Percentiles rank a stretch among this genome's conserved stretches.
phyloP scores from a whole-genome alignment of 2,329 filamentous ascomycete species.

The Fusarium bulbicola region DNA sequence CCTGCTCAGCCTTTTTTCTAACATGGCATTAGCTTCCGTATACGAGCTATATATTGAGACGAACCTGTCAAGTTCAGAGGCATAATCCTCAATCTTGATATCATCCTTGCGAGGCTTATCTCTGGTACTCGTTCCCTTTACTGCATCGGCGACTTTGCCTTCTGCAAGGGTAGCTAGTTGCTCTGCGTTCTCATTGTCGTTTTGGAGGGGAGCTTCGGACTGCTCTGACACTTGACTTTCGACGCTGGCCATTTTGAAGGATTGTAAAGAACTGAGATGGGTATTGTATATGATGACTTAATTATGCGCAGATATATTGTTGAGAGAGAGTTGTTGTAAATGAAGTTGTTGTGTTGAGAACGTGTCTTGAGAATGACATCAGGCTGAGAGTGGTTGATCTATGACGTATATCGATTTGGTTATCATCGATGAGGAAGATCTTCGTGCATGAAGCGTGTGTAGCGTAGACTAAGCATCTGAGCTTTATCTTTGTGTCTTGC shows the following conservation, averaged over 20 bases:
- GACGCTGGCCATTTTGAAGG: slow-evolving; percentile 11
- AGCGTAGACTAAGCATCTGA: background rate
- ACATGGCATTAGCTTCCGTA: background rate
- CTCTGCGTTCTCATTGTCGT: slow-evolving; percentile 35
- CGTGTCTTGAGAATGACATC: slow-evolving; percentile 13
- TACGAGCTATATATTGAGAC: background rate
- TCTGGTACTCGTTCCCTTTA: slow-evolving; percentile 21
- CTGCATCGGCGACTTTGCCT: slow-evolving; percentile 36
- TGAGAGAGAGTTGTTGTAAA: background rate
- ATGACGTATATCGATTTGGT: slow-evolving; percentile 22
- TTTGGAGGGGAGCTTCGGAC: slow-evolving; percentile 13
- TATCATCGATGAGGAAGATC: background rate
- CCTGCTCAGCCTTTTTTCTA: slow-evolving; percentile 36
- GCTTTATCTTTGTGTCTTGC: slow-evolving; percentile 8
- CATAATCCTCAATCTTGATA: slow-evolving; percentile 31
- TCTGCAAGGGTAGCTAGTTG: slow-evolving; percentile 34
- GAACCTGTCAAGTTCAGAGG: slow-evolving; percentile 31
- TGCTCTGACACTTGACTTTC: slow-evolving; percentile 19
- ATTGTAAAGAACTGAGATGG: background rate
- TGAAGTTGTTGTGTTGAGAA: background rate
- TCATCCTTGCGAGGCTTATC: slow-evolving; percentile 29
- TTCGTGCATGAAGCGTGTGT: slow-evolving; percentile 9
- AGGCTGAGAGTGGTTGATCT: slow-evolving; percentile 10
- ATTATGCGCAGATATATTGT: background rate
- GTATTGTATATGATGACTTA: background rate